Base-by-base conservation (phyloP, 345 rosid genomes). In the Adansonia digitata region DNA sequence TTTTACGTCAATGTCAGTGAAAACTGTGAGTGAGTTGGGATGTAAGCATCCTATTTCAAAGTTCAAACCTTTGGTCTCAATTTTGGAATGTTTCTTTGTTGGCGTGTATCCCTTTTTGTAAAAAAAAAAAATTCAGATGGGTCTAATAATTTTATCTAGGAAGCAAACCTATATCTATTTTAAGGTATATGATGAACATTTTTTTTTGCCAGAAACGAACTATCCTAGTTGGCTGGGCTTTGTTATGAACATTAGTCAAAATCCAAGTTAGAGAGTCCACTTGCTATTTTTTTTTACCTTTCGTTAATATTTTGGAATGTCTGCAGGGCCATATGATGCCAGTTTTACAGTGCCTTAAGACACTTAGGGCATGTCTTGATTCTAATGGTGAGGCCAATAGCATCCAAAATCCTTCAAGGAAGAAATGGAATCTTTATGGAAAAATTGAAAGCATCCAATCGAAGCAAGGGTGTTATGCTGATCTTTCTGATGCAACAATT, bases 251-350 rank as follows among this genome's bases (percentile, higher is more conserved):
- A 10, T 22, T n/a, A 53, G 24, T 35, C 26, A 62, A 62, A 62
- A 24, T 62, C 43, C 43, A 62, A 62, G 15, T 34, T 62, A 62
- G 9, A n/a, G 22, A 35, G 20, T 62, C 5, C n/a, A 55, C 4
- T n/a, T 62, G 24, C 66, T 34, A 48, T 40, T 61, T 74, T 52
- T 49, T 69, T 55, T 39, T 46, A 14, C 49, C 72, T 71, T 70
- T 75, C 27, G 49, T 42, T 80, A 56, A 82, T 86, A 62, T 75
- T 75, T 70, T 74, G 78, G 64, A 56, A 72, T 75, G 42, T 76
- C 64, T 74, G 72, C 89, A 91, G 97, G 92, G 97, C 42, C 69
- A 88, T 52, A 86, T 89, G 94, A 81, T 77, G 67, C 88, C 94
- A 53, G 92, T 92, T 82, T 71, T 90, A 73, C 87, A 87, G 83